These are phyloP conservation scores for Dendrobium officinale DNA, from an alignment of 106 monocot genomes.

Conservation along the genomic window DNA sequence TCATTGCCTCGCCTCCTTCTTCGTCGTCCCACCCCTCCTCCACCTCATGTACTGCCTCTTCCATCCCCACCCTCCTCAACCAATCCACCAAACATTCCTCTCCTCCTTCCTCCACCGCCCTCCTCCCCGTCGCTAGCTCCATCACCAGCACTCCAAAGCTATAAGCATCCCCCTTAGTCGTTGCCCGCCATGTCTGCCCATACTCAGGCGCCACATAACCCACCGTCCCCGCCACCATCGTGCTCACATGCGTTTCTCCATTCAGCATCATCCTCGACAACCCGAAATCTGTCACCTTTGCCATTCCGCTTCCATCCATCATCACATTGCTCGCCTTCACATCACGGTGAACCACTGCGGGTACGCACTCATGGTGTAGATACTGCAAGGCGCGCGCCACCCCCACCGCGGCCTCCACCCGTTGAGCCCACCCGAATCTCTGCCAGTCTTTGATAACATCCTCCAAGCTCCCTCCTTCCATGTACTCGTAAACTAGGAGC, in stretches of 20 bases:
- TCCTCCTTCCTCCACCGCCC: conserved; percentile 60
- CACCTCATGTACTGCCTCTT: conserved; percentile 5
- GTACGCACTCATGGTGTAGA: conserved; percentile 72
- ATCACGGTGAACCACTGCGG: conserved; percentile 86
- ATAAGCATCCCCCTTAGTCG: conserved; percentile 81
- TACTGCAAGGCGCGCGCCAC: conserved; percentile 63
- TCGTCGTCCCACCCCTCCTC: not conserved
- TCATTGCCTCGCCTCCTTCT: conserved; percentile 1
- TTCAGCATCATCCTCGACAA: conserved; percentile 47
- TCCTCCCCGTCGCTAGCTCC: conserved; percentile 80
- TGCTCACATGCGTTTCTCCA: conserved; percentile 73
- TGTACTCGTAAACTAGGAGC: conserved; percentile 72
- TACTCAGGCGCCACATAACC: conserved; percentile 95
- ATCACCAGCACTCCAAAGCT: conserved; percentile 74
- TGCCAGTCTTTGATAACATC: conserved; percentile 38
- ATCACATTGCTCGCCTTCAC: conserved; percentile 91
- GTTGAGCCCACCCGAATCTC: conserved; percentile 23
- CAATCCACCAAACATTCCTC: conserved; percentile 81
- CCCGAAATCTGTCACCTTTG: conserved; percentile 75
- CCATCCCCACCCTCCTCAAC: conserved; percentile 31
- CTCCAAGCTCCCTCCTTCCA: conserved; percentile 76
- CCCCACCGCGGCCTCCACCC: conserved; percentile 45
- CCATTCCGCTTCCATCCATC: conserved; percentile 42
- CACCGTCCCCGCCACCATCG: conserved; percentile 78
- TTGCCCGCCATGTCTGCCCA: conserved; percentile 57